Conservation (phyloP, 768 basidiomycete genomes). For the Pisolithus microcarpus region DNA sequence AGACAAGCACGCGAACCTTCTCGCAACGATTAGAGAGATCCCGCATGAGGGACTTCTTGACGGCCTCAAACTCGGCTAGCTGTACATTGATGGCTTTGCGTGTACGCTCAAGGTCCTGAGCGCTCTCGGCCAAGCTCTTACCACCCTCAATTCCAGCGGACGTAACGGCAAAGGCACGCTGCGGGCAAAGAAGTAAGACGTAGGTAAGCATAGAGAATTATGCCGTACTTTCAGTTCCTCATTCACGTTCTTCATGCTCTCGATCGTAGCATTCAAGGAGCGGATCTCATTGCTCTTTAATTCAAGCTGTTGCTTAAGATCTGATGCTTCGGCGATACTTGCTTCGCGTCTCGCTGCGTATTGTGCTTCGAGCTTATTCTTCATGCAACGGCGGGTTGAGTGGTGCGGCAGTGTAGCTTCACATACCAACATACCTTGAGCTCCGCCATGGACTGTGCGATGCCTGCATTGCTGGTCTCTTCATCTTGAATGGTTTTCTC, state of each 20-base stretch:
- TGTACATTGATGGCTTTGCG: conserved; percentile 98
- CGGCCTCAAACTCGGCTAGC: conserved; percentile 95
- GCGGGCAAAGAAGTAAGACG: conserved; percentile 5
- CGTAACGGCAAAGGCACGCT: conserved; percentile 97
- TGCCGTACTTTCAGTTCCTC: conserved; percentile 88
- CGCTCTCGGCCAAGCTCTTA: conserved; percentile 93
- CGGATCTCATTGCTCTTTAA: conserved; percentile 77
- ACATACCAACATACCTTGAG: conserved; percentile 58
- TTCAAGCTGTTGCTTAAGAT: conserved; percentile 89
- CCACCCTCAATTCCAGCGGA: conserved; percentile 97
- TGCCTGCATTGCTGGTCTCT: conserved; percentile 75
- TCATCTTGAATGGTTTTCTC: conserved; percentile 92
- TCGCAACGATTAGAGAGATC: conserved; percentile 99
- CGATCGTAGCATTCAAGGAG: conserved; percentile 76
- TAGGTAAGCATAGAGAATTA: conserved; percentile 6
- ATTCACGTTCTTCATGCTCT: conserved; percentile 91
- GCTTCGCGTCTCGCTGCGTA: conserved; percentile 91
- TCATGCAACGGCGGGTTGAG: conserved; percentile 3
- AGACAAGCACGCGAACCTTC: conserved; percentile 53
- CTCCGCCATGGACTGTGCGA: conserved; percentile 79
- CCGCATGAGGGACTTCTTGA: conserved; percentile 97
- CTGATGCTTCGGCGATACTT: conserved; percentile 72
- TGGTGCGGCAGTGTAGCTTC: not conserved
- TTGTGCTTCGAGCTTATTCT: conserved; percentile 93
- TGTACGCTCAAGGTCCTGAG: conserved; percentile 93